Base-by-base conservation (phyloP, 352 stramenopile species). In the Globisporangium iwayamae region DNA sequence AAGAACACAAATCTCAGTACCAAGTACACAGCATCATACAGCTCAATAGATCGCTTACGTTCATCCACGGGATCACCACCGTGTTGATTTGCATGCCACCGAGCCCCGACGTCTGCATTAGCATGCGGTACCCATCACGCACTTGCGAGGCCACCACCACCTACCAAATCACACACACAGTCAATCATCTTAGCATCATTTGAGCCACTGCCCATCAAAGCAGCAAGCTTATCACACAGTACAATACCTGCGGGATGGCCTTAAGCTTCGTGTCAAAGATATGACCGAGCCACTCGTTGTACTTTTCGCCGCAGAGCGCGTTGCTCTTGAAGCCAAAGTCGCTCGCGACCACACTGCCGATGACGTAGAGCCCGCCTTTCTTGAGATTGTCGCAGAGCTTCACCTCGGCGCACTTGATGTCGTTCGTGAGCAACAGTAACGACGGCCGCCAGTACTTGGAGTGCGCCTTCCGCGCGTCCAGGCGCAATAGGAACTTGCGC, bases 51-150 rank as follows among this genome's bases (percentile, higher is more conserved):
- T 4, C 46, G 61, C 67, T 25, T 60, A 80, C 62, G 22, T 70
- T 48, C 5, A 74, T 62, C 80, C 75, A 93, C 5, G 79, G 78
- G 1, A 94, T 65, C 25, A 82, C 77, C 4, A 94, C 75, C 5
- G 81, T 91, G 68, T 94, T 93, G 60, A 88, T 76, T 48, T 87
- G 75, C 76, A 94, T 86, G 3, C 83, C 85, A n/a, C 85, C 85
- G 2, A 94, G 62, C 0, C 85, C 85, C 18, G 72, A 78, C 0
- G 73, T 79, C 48, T 90, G 73, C 69, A 92, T 85, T 18, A 94
- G 63, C 67, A 87, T 85, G 16, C 83, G 76, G 56, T 89, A 87
- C 0, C 76, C 85, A 13, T 87, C 72, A 43, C 79, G 69, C 2
- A 55, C 55, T 6, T 85, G 58, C 4, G 69, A 68, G 0, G 77